Percentiles rank a stretch among this genome's conserved stretches.
These are phyloP conservation scores for Juglanconis oblonga DNA, from an alignment of 2,329 filamentous ascomycete species.

Conservation along the genomic window DNA sequence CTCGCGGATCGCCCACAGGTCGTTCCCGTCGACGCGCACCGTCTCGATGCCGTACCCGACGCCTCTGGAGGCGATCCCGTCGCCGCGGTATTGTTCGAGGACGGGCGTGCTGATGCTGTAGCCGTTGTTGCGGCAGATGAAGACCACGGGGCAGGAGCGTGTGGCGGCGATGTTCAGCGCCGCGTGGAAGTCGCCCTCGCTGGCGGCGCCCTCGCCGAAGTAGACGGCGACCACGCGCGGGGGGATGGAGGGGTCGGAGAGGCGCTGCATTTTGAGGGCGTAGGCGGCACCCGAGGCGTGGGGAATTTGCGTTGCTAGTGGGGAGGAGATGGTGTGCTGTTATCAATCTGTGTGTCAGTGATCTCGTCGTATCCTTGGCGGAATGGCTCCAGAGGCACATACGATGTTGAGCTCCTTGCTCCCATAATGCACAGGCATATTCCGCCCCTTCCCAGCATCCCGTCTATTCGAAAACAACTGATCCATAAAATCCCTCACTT, in stretches of 20 bases:
- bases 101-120: slow-evolving; percentile 79
- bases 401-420: slow-evolving; percentile 81
- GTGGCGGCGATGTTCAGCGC: slow-evolving; percentile 80
- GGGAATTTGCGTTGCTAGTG: slow-evolving; percentile 75
- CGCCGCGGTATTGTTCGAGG: slow-evolving; percentile 76
- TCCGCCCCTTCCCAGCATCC: slow-evolving; percentile 77
- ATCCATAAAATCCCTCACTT: slow-evolving; percentile 86
- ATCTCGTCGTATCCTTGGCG: not conserved
- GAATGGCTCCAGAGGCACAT: slow-evolving; percentile 29
- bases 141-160: slow-evolving; percentile 70
- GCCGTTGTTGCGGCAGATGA: slow-evolving; percentile 81
- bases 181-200: slow-evolving; percentile 79
- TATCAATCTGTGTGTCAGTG: not conserved
- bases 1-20: slow-evolving; percentile 73
- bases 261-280: slow-evolving; percentile 69
- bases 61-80: slow-evolving; percentile 75
- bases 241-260: slow-evolving; percentile 59
- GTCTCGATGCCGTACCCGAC: slow-evolving; percentile 83
- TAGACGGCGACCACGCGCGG: slow-evolving; percentile 69
- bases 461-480: slow-evolving; percentile 87
- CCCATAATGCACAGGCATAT: slow-evolving; percentile 98
- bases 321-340: slow-evolving; percentile 73
- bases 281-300: slow-evolving; percentile 78
- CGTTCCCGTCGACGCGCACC: slow-evolving; percentile 77
- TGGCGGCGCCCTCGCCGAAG: slow-evolving; percentile 79